Evolutionary conservation across 805 yeast genomes (phyloP).

Genomic region (Suhomyces sp.): DNA sequence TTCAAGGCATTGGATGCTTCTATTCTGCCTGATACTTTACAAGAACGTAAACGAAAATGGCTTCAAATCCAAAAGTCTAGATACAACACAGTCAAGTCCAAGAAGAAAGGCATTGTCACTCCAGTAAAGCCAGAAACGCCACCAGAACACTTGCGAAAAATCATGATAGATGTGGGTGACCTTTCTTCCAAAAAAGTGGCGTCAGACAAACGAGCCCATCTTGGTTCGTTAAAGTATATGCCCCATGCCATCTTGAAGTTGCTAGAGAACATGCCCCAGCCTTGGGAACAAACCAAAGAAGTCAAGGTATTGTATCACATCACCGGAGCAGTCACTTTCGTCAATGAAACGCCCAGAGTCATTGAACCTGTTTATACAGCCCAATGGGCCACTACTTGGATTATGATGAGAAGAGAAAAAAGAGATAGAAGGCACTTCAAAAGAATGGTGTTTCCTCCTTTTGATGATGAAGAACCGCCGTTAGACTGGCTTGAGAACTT

Average conservation of each 20-base stretch:
- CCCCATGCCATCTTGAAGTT: constrained; percentile 93
- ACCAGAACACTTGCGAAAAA: constrained; percentile 86
- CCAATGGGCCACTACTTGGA: constrained; percentile 95
- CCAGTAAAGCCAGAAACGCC: constrained; percentile 81
- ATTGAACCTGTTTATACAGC: constrained; percentile 89
- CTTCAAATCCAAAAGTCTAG: constrained; percentile 57
- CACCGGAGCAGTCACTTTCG: constrained; percentile 94
- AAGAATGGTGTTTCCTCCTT: constrained; percentile 91
- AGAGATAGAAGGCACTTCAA: constrained; percentile 86
- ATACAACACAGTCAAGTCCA: constrained; percentile 30
- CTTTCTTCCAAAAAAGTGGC: constrained; percentile 75
- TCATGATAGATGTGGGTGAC: constrained; percentile 80
- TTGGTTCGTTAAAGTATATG: constrained; percentile 90
- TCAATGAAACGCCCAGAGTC: constrained; percentile 87
- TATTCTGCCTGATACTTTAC: constrained; percentile 25
- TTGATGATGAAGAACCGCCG: constrained; percentile 97
- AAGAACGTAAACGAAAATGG: constrained; percentile 56
- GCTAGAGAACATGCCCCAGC: constrained; percentile 95
- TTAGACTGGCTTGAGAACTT: constrained; percentile 77
- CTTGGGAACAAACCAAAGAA: constrained; percentile 89
- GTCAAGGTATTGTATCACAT: constrained; percentile 87
- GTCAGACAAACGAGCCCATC: constrained; percentile 78
- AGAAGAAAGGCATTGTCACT: constrained; percentile 44
- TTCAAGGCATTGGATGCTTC: neutral
- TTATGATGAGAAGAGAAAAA: constrained; percentile 90